Percentiles rank a stretch among this genome's conserved stretches.
These are phyloP conservation scores for Dactylellina leptospora DNA, from an alignment of 2,329 filamentous ascomycete genomes.

Conservation along the genomic window DNA sequence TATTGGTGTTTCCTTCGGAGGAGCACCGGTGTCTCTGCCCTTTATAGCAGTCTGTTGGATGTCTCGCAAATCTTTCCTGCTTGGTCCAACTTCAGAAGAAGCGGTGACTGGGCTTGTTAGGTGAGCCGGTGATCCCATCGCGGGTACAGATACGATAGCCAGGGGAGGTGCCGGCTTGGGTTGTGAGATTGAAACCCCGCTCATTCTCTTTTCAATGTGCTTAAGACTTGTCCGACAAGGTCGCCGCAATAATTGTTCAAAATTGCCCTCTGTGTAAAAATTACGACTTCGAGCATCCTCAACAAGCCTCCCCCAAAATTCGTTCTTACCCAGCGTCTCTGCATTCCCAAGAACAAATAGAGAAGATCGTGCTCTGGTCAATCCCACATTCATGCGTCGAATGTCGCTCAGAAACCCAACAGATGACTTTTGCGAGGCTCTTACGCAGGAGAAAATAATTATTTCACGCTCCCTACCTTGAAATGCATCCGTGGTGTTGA, in stretches of 20 bases:
- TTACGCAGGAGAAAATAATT: slow-evolving; percentile 98
- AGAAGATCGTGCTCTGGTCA: slow-evolving; percentile 95
- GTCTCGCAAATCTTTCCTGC: too few relatives aligned
- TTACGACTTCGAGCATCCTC: slow-evolving; percentile 78
- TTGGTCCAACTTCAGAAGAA: too few relatives aligned
- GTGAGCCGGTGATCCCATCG: too few relatives aligned
- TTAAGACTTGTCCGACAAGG: slow-evolving; percentile 46
- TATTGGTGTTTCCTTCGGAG: too few relatives aligned
- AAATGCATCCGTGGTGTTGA: slow-evolving; percentile 98
- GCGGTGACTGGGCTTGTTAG: too few relatives aligned
- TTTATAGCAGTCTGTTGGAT: too few relatives aligned
- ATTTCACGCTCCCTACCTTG: slow-evolving; percentile 96
- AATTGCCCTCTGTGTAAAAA: slow-evolving; percentile 76
- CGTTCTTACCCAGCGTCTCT: slow-evolving; percentile 80
- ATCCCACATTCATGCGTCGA: slow-evolving; percentile 97
- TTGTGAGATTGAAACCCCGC: slow-evolving; percentile 42
- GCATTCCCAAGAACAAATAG: slow-evolving; percentile 97
- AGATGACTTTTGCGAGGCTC: slow-evolving; percentile 88
- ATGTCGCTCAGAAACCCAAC: slow-evolving; percentile 99
- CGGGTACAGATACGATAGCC: too few relatives aligned
- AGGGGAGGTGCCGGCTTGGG: neutral
- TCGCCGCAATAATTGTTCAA: slow-evolving; percentile 37
- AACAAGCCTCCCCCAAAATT: slow-evolving; percentile 89
- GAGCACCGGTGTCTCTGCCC: too few relatives aligned
- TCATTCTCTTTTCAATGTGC: slow-evolving; percentile 43